Conservation (phyloP, 306 rosid species). For the Carpinus viminea region DNA sequence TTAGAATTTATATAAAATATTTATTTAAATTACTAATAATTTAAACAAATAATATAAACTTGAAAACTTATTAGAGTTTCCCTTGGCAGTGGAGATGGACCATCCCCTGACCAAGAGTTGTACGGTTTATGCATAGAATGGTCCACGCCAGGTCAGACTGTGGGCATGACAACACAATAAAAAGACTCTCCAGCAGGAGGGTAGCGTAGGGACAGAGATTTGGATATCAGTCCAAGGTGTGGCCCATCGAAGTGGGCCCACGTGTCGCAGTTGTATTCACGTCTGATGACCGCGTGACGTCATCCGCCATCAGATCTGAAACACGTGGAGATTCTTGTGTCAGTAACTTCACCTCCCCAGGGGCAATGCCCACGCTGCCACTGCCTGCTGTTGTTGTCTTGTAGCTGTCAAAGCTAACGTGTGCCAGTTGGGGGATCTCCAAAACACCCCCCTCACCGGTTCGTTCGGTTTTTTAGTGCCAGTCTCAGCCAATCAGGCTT, state of each 20-base stretch:
- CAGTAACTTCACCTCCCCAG: conserved; percentile 2
- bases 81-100: neutral
- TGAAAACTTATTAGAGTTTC: no score
- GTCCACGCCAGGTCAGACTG: conserved; percentile 12
- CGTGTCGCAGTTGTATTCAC: neutral
- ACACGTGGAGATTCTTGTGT: conserved; percentile 29
- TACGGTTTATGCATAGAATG: neutral
- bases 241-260: conserved; percentile 4
- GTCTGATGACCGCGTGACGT: neutral
- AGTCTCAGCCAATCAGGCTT: neutral
- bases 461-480: neutral
- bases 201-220: conserved; percentile 14
- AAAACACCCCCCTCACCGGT: conserved; percentile 2
- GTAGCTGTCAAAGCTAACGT: conserved; percentile 41
- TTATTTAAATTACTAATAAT: no score
- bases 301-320: neutral
- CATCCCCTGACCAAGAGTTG: neutral
- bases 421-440: conserved; percentile 15
- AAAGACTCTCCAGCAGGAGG: neutral
- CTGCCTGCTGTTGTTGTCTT: conserved; percentile 39
- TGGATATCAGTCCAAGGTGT: neutral
- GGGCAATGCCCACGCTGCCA: neutral
- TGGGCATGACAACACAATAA: conserved; percentile 22
- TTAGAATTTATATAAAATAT: no score
- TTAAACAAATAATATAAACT: no score